Evolutionary conservation across 257 asterid species (phyloP), one percentile per base, ranked within the genome.

Genomic region (Forsythia viridissima): DNA sequence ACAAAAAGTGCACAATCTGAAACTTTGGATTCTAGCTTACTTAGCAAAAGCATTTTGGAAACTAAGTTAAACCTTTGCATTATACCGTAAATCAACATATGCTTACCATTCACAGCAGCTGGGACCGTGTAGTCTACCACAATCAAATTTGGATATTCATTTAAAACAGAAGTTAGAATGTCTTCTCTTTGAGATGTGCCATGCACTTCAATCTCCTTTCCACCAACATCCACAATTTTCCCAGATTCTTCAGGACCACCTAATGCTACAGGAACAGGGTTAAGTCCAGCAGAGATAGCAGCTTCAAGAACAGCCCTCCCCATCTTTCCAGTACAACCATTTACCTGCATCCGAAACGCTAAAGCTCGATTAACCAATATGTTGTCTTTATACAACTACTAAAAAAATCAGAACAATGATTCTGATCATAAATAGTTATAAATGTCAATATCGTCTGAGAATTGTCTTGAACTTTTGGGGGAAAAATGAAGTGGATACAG

Each of bases 271-370:
- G 97, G 91, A 73, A 93, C 91, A 34, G 94, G 92, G n/a, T 76
- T 78, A 68, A 90, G 95, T 66, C 98, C 98, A 24, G 96, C 98
- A 76, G 97, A 36, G n/a, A 90, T 85, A 46, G 97, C 96, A 8
- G 98, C 97, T 82, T 94, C 97, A 41, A 94, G 97, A 80, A 94
- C 99, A 6, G 98, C 93, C 83, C 91, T 87, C 16, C 99, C 99
- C 97, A 94, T 90, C 85, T 94, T 88, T 12, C 99, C 98, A 21
- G 96, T 91, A 83, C 94, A 90, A 72, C 98, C 97, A 84, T 93
- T 94, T 73, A 94, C 96, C 99, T 94, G 73, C 39, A 78, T 81
- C 46, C 0, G 6, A 6, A 78, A 77, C 36, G 57, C 1, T 69
- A 41, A 34, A 42, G 59, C 44, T 51, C 30, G 36, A 21, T 39